Conservation (phyloP, 2,329 filamentous ascomycete genomes). For the Leptographium wingfieldii region DNA sequence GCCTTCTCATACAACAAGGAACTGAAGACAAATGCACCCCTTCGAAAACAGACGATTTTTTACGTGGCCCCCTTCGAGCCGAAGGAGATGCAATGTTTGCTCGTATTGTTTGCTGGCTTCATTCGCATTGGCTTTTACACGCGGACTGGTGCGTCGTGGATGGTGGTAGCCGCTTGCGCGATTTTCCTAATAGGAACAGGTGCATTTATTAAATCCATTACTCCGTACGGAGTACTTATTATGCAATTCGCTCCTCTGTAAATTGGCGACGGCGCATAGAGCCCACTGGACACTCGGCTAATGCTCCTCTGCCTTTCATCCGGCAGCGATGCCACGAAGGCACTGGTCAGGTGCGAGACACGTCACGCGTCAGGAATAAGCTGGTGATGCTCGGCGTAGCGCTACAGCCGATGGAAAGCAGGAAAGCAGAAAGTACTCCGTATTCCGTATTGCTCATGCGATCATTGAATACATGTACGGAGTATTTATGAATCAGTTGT, state of each 20-base stretch:
- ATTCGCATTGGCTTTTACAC: neutral
- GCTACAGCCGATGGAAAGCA: neutral
- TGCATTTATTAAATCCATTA: neutral
- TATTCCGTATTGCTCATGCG: too few species aligned
- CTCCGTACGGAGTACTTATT: too few species aligned
- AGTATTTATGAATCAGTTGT: neutral
- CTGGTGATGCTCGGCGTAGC: neutral
- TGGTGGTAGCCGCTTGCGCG: neutral
- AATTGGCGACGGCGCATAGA: too few species aligned
- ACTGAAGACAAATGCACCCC: neutral
- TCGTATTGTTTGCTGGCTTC: neutral
- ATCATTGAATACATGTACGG: too few species aligned
- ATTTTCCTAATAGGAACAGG: neutral
- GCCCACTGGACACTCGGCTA: neutral
- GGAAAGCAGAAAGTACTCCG: too few species aligned
- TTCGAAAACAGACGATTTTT: neutral
- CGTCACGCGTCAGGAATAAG: neutral
- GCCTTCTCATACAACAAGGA: neutral
- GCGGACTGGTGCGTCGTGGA: neutral
- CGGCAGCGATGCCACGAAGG: neutral
- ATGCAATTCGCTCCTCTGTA: too few species aligned
- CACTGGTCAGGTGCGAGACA: neutral
- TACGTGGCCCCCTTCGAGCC: neutral
- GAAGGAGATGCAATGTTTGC: neutral
- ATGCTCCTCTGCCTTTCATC: neutral